Conservation (phyloP, 768 basidiomycete species). For the Pleurotus salmoneostramineus region DNA sequence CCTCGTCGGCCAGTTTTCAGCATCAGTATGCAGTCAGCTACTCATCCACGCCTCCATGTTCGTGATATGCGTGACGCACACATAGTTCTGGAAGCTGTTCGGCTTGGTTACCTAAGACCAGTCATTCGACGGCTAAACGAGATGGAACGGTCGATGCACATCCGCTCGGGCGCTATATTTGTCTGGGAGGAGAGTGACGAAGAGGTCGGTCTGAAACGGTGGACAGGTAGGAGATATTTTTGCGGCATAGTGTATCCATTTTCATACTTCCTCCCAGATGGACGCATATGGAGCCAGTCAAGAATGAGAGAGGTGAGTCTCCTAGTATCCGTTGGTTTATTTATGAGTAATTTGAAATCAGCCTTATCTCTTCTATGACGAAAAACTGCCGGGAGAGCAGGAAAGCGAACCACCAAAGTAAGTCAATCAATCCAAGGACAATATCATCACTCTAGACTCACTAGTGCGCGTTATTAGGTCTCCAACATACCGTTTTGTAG, state of each 20-base stretch:
- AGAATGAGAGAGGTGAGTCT: constrained; percentile 54
- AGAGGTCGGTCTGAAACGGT: constrained; percentile 60
- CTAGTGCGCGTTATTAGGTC: constrained; percentile 20
- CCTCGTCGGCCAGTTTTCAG: constrained; percentile 5
- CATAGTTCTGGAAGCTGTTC: constrained; percentile 61
- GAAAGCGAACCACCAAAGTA: constrained; percentile 26
- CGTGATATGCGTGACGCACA: constrained; percentile 66
- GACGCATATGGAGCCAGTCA: constrained; percentile 65
- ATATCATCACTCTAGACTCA: not conserved
- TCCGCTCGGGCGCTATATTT: constrained; percentile 60
- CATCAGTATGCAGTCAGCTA: constrained; percentile 50
- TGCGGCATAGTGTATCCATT: not conserved
- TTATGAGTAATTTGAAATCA: constrained; percentile 17
- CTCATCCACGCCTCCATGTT: constrained; percentile 62
- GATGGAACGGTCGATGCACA: constrained; percentile 48
- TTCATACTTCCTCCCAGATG: constrained; percentile 34
- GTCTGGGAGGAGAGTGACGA: constrained; percentile 72
- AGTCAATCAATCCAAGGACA: constrained; percentile 10
- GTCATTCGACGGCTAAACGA: constrained; percentile 59
- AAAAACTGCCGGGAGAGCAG: constrained; percentile 45
- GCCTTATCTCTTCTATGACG: constrained; percentile 72
- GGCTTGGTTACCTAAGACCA: constrained; percentile 46
- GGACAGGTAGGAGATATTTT: constrained; percentile 40
- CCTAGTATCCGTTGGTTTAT: too few species aligned
- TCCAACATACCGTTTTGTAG: constrained; percentile 52